Conservation (phyloP, 768 basidiomycete genomes). For the Amanita rubescens region DNA sequence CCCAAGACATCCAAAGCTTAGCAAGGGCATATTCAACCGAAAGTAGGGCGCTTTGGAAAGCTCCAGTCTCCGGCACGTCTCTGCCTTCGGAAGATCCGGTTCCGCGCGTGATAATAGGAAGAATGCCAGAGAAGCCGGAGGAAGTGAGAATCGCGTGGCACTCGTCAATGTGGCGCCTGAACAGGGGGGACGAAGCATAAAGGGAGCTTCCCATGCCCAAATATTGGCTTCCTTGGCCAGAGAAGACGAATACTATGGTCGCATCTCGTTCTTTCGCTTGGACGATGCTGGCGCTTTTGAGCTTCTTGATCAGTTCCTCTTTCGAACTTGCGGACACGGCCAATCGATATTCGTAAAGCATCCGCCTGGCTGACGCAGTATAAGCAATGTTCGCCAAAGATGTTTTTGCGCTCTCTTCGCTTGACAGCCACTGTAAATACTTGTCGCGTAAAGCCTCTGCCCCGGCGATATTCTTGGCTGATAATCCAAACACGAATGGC, state of each 20-base stretch:
- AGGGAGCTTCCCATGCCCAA: conserved; percentile 53
- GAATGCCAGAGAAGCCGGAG: conserved; percentile 45
- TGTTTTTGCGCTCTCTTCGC: conserved; percentile 13
- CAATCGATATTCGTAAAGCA: conserved; percentile 45
- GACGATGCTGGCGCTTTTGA: conserved; percentile 29
- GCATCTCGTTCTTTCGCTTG: conserved; percentile 18
- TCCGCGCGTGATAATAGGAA: conserved; percentile 31
- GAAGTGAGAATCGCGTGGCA: conserved; percentile 46
- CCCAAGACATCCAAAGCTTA: conserved; percentile 63
- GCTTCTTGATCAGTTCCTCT: conserved; percentile 38
- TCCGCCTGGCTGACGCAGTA: conserved; percentile 59
- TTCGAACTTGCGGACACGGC: conserved; percentile 36
- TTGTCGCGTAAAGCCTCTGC: conserved; percentile 39
- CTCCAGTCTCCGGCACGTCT: conserved; percentile 33
- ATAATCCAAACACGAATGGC: conserved; percentile 49
- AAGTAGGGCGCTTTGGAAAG: conserved; percentile 48
- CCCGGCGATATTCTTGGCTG: conserved; percentile 45
- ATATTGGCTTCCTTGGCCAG: conserved; percentile 69
- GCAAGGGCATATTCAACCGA: conserved; percentile 57
- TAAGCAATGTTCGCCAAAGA: conserved; percentile 52
- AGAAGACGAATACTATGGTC: conserved; percentile 59
- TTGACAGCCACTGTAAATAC: conserved; percentile 43
- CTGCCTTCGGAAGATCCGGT: conserved; percentile 14
- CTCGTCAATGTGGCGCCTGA: conserved; percentile 45
- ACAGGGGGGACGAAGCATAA: conserved; percentile 41